These are phyloP conservation scores for Neopestalotiopsis clavispora DNA, from an alignment of 2,329 filamentous ascomycete genomes.

Conservation along the genomic window DNA sequence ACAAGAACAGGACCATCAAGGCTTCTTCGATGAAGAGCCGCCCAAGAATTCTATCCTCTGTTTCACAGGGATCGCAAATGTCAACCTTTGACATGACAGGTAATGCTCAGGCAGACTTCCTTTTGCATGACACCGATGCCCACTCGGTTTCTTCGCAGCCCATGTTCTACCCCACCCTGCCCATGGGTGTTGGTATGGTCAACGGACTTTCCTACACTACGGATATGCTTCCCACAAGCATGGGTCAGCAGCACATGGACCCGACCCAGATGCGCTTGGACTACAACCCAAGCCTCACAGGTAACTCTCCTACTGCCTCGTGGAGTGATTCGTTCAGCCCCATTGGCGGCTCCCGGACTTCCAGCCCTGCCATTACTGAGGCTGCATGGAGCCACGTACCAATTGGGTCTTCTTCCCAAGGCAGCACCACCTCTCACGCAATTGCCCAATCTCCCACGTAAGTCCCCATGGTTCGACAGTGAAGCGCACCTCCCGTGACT, in stretches of 20 bases:
- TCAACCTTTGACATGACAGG: conserved; percentile 58
- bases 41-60: conserved; percentile 50
- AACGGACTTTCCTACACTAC: conserved; percentile 49
- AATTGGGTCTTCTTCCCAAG: conserved; percentile 48
- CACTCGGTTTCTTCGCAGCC: conserved; percentile 49
- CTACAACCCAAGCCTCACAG: conserved; percentile 53
- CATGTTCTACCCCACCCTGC: conserved; percentile 55
- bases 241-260: conserved; percentile 60
- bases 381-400: conserved; percentile 50
- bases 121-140: conserved; percentile 55
- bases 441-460: conserved; percentile 60
- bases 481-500: conserved; percentile 25
- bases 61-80: conserved; percentile 54
- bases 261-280: conserved; percentile 61
- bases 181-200: conserved; percentile 49
- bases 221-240: conserved; percentile 45
- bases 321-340: conserved; percentile 58
- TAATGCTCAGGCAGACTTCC: conserved; percentile 58
- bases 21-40: conserved; percentile 46
- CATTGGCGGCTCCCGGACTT: conserved; percentile 52
- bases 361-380: conserved; percentile 54
- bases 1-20: conserved; percentile 50
- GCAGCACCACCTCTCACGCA: conserved; percentile 53
- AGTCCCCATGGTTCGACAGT: conserved; percentile 35
- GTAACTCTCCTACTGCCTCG: conserved; percentile 55